Evolutionary conservation across 768 basidiomycete genomes (phyloP).

Genomic region (Suillus brevipes): DNA sequence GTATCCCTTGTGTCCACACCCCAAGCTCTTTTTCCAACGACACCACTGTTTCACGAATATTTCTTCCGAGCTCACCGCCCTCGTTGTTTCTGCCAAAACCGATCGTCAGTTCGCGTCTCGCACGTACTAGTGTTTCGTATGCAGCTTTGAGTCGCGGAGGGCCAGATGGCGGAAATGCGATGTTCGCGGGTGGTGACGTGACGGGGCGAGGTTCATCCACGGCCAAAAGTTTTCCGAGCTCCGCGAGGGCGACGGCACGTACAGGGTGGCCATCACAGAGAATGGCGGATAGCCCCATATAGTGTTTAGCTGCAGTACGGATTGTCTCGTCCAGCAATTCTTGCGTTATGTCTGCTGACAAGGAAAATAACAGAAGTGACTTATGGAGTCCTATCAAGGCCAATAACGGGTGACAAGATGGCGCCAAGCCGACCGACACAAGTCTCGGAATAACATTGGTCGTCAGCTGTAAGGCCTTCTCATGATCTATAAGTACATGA

Average conservation of each 20-base stretch:
- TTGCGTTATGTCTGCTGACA: slow-evolving; percentile 43
- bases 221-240: slow-evolving; percentile 78
- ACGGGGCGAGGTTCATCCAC: slow-evolving; percentile 69
- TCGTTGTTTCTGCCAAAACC: slow-evolving; percentile 72
- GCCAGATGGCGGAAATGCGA: slow-evolving; percentile 66
- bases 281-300: slow-evolving; percentile 52
- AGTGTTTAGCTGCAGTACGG: slow-evolving; percentile 53
- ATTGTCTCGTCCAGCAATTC: slow-evolving; percentile 64
- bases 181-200: slow-evolving; percentile 15
- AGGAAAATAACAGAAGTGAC: slow-evolving; percentile 58
- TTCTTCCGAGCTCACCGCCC: slow-evolving; percentile 70
- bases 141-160: slow-evolving; percentile 47
- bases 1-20: slow-evolving; percentile 65
- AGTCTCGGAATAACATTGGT: slow-evolving; percentile 68
- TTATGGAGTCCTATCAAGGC: slow-evolving; percentile 71
- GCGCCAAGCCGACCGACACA: slow-evolving; percentile 54
- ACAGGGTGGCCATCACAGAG: slow-evolving; percentile 73
- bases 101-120: slow-evolving; percentile 58
- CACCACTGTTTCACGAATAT: slow-evolving; percentile 59
- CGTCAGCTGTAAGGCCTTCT: slow-evolving; percentile 58
- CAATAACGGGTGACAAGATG: slow-evolving; percentile 76
- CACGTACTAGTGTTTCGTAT: slow-evolving; percentile 50
- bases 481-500: slow-evolving; percentile 45
- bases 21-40: slow-evolving; percentile 71
- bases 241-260: slow-evolving; percentile 70